Evolutionary conservation across 148 eudicot species (phyloP).

Genomic region (Vaccinium macrocarpon): DNA sequence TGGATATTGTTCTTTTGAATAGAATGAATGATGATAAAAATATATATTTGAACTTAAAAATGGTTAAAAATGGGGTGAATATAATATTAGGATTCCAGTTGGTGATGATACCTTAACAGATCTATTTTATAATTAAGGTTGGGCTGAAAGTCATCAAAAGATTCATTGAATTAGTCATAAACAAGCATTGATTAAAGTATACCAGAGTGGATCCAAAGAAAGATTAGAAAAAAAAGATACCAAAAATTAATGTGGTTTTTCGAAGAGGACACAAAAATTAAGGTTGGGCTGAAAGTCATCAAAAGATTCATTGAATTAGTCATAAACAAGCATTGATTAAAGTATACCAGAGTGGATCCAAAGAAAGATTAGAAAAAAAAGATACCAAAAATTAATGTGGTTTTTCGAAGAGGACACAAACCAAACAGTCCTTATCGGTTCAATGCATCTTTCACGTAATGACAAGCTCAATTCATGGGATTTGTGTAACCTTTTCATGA

Average conservation of each 20-base stretch:
- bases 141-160: not conserved
- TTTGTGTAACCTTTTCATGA: slow-evolving; percentile 9
- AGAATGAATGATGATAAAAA: too few species aligned
- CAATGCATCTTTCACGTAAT: slow-evolving; percentile 17
- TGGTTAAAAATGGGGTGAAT: too few species aligned
- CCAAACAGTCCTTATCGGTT: not conserved
- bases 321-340: not conserved
- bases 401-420: slow-evolving; percentile 1
- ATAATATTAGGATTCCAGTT: too few species aligned
- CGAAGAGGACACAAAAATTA: too few species aligned
- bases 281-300: not conserved
- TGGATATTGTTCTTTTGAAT: too few species aligned
- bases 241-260: too few species aligned
- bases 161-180: slow-evolving; percentile 1
- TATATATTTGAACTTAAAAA: too few species aligned
- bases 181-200: not conserved
- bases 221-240: too few species aligned
- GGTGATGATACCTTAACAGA: too few species aligned
- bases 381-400: not conserved
- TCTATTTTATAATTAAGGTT: not conserved
- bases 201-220: not conserved
- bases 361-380: not conserved
- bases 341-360: not conserved
- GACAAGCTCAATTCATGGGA: not conserved
- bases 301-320: slow-evolving; percentile 12